Base-by-base conservation (phyloP, 2,329 filamentous ascomycete species). In the Aspergillus udagawae region DNA sequence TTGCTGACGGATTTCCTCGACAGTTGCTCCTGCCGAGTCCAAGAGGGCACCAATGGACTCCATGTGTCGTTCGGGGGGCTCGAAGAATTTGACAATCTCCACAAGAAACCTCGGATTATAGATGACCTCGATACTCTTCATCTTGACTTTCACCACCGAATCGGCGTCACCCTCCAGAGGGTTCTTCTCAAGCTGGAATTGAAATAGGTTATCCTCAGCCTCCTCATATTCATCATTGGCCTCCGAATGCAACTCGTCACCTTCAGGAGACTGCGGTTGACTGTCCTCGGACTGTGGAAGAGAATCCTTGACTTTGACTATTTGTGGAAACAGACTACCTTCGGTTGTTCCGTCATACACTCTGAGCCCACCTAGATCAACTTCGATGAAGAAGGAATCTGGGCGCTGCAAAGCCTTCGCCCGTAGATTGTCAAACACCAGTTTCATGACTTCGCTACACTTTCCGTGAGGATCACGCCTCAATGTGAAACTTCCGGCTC, bases 61-160 rank as follows among this genome's bases (percentile, higher is more conserved):
- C 92, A 99, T 97, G 71, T 99, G 95, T 52, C 92, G 84, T 72
- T 97, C 92, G 0, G 94, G 95, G 0, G 94, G 94, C 61, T 93
- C 89, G 80, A 99, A 99, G 78, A 99, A 99, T 65, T 92, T 91
- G 53, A 88, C 91, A 42, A 97, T 86, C 51, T 94, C 92, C 5
- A 96, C 86, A 0, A 97, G 82, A 64, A 97, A 95, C 62, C 88
- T 90, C 1, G 95, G 94, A 66, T 99, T 99, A 83, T 96, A 99
- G 25, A 99, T 91, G 54, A 99, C 89, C 72, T 99, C 95, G 64
- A 99, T 87, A 48, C 92, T 94, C 73, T 95, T 97, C 64, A 99
- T 79, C 73, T 96, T 97, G 66, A 93, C 88, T 2, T 88, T 92
- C 35, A 99, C 79, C 6, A 92, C 91, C 23, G 95, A 88, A 67